Evolutionary conservation across 495 filamentous ascomycete species (phyloP).

Genomic region (Penicillium diatomitis): DNA sequence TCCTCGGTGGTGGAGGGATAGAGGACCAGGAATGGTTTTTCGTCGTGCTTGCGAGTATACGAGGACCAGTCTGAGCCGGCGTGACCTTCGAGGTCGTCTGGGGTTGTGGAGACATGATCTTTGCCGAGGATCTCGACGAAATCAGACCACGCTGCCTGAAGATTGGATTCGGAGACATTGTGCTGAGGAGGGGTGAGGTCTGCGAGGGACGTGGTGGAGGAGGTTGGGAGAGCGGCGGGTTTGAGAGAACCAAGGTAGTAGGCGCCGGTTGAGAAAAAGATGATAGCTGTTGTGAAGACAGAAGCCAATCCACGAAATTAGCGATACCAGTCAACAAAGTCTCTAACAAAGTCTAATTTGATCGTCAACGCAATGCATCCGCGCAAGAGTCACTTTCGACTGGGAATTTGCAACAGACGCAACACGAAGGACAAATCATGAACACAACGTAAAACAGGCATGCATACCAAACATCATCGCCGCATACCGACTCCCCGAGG

Average conservation of each 20-base stretch:
- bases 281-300: conserved; percentile 31
- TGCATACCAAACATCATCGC: conserved; percentile 55
- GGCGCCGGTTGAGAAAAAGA: conserved; percentile 50
- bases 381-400: no score
- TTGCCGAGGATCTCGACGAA: conserved; percentile 76
- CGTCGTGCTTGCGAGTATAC: conserved; percentile 46
- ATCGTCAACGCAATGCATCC: no score
- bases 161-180: conserved; percentile 61
- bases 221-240: conserved; percentile 46
- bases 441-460: no score
- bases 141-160: conserved; percentile 91
- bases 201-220: conserved; percentile 66
- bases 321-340: neutral
- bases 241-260: conserved; percentile 65
- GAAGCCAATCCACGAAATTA: neutral
- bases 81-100: conserved; percentile 58
- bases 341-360: no score
- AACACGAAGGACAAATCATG: no score
- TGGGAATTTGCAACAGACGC: neutral
- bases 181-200: conserved; percentile 53
- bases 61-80: conserved; percentile 85
- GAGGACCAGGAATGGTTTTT: conserved; percentile 39
- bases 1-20: conserved; percentile 46
- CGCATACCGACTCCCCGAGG: conserved; percentile 45
- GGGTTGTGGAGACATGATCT: conserved; percentile 72